phyloP scores from a whole-genome alignment of 495 filamentous ascomycete genomes.

The Tuber indicum region DNA sequence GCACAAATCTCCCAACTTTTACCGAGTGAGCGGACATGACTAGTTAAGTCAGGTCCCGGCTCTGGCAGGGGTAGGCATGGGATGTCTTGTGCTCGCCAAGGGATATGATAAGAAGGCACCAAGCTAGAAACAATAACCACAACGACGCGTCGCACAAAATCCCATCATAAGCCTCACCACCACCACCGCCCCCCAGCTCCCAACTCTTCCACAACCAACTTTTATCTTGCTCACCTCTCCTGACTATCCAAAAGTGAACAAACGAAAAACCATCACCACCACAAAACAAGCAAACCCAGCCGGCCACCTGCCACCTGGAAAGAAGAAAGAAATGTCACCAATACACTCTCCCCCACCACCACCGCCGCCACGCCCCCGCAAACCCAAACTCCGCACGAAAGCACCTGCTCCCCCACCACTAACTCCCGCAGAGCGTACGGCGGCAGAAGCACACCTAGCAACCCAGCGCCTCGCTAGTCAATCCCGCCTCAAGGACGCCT shows the following conservation, averaged over 20 bases:
- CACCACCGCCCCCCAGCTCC: not conserved
- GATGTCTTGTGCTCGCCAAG: not conserved
- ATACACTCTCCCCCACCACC: not conserved
- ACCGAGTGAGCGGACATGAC: not conserved
- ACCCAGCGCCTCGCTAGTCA: slow-evolving; percentile 20
- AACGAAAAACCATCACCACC: not conserved
- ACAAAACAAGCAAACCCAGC: not conserved
- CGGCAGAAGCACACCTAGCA: slow-evolving; percentile 21
- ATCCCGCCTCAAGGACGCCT: slow-evolving; percentile 64
- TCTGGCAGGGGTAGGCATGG: not conserved
- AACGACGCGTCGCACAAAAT: not conserved
- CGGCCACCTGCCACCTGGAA: not conserved
- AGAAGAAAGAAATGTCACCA: not conserved
- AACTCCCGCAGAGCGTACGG: not conserved
- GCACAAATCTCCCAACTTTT: not conserved
- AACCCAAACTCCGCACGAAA: slow-evolving; percentile 1
- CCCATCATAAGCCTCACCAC: not conserved
- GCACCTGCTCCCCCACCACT: not conserved
- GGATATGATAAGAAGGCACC: not conserved
- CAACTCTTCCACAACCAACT: not conserved
- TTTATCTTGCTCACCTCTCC: not conserved
- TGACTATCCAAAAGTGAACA: not conserved
- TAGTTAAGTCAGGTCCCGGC: not conserved
- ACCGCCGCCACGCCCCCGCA: slow-evolving; percentile 6
- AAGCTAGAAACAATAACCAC: not conserved